Conservation (phyloP, 768 basidiomycete genomes). For the Boletellus sp. region DNA sequence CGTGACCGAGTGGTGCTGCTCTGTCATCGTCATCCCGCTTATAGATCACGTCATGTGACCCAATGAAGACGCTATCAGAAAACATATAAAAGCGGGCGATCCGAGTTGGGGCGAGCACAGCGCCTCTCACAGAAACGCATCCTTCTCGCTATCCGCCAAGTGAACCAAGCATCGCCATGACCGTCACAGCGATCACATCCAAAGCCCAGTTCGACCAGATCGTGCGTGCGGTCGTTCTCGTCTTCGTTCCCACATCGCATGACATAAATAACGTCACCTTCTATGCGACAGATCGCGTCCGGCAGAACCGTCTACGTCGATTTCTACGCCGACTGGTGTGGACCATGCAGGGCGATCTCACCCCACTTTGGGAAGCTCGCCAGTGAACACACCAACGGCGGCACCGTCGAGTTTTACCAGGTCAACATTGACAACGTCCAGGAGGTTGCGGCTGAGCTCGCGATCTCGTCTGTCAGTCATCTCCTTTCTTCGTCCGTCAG, state of each 20-base stretch:
- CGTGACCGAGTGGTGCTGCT: too few relatives aligned
- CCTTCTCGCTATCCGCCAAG: too few relatives aligned
- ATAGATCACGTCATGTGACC: too few relatives aligned
- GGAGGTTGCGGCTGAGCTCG: not conserved
- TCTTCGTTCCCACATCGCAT: not conserved
- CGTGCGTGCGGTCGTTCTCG: not conserved
- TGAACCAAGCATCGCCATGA: not conserved
- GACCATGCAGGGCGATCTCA: not conserved
- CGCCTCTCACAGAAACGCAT: too few relatives aligned
- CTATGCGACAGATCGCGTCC: not conserved
- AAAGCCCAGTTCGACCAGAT: not conserved
- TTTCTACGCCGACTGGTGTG: constrained; percentile 1
- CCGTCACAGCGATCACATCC: not conserved
- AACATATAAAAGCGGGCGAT: too few relatives aligned
- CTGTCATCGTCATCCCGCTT: too few relatives aligned
- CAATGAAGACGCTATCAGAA: too few relatives aligned
- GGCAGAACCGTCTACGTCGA: not conserved
- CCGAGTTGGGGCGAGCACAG: too few relatives aligned
- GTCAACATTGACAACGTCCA: not conserved
- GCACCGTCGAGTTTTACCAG: not conserved
- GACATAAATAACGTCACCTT: not conserved
- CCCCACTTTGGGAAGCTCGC: not conserved
- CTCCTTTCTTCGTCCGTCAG: not conserved
- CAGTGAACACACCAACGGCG: not conserved
- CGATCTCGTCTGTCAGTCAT: not conserved